These are phyloP conservation scores for Cyberlindnera samutprakarnensis DNA, from an alignment of 805 yeast genomes.

Conservation along the genomic window DNA sequence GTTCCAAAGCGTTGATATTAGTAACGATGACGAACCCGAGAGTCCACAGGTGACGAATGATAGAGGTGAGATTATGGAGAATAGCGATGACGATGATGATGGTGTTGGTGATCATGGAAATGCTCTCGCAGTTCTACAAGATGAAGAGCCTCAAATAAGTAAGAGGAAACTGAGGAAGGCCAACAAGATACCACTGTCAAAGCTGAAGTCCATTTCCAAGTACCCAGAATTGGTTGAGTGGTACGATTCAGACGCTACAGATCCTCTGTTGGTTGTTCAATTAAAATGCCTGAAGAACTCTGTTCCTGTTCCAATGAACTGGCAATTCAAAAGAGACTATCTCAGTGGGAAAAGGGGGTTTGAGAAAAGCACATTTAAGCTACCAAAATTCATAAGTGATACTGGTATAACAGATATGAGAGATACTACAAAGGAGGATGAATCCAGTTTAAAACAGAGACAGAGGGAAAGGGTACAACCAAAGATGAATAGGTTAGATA, in stretches of 20 bases:
- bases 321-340: slow-evolving; percentile 76
- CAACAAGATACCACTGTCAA: slow-evolving; percentile 57
- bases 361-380: slow-evolving; percentile 62
- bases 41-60: too few species aligned
- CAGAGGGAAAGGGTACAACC: slow-evolving; percentile 86
- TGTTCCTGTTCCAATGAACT: slow-evolving; percentile 76
- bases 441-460: slow-evolving; percentile 52
- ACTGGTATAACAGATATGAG: slow-evolving; percentile 90
- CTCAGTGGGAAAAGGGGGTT: slow-evolving; percentile 57
- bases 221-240: slow-evolving; percentile 77
- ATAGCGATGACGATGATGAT: slow-evolving; percentile 19
- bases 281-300: slow-evolving; percentile 59
- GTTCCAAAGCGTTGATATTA: slow-evolving; percentile 26
- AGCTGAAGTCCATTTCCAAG: slow-evolving; percentile 50
- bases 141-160: slow-evolving; percentile 24
- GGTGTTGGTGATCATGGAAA: background rate
- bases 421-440: slow-evolving; percentile 45
- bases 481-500: slow-evolving; percentile 75
- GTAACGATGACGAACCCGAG: slow-evolving; percentile 26
- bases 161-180: slow-evolving; percentile 44
- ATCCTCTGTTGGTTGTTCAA: slow-evolving; percentile 58
- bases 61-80: slow-evolving; percentile 25
- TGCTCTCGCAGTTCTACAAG: background rate
- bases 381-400: slow-evolving; percentile 70
- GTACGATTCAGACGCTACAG: slow-evolving; percentile 80